Evolutionary conservation across 345 rosid species (phyloP).

Genomic region (Brassica juncea): DNA sequence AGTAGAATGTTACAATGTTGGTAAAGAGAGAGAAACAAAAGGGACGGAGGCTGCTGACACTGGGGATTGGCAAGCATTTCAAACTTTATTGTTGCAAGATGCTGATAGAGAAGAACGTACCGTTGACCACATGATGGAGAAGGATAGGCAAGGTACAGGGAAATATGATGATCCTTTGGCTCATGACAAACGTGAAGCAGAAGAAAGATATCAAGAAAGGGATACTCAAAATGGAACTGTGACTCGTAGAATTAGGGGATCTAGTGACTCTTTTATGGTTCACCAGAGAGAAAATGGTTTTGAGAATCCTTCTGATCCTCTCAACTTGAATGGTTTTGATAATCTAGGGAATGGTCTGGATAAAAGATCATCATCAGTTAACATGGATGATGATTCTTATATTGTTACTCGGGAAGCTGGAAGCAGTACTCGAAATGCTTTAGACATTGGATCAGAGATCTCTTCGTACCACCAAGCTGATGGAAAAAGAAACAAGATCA

Average conservation of each 20-base stretch:
- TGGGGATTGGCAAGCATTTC: constrained; percentile 92
- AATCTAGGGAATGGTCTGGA: constrained; percentile 44
- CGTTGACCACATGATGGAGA: constrained; percentile 57
- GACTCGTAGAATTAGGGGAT: constrained; percentile 48
- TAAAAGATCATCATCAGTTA: constrained; percentile 51
- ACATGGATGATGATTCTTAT: constrained; percentile 75
- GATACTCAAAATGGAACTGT: constrained; percentile 51
- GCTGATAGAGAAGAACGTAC: constrained; percentile 68
- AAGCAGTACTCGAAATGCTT: constrained; percentile 48
- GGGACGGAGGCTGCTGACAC: constrained; percentile 59
- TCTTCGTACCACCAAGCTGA: constrained; percentile 47
- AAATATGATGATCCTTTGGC: constrained; percentile 73
- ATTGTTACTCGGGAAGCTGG: constrained; percentile 60
- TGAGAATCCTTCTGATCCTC: constrained; percentile 48
- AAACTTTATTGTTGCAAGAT: constrained; percentile 69
- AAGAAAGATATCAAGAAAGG: constrained; percentile 50
- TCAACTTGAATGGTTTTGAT: constrained; percentile 57
- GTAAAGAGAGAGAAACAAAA: constrained; percentile 43
- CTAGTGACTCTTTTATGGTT: constrained; percentile 55
- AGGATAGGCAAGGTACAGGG: constrained; percentile 48
- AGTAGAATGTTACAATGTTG: constrained; percentile 40
- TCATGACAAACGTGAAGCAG: constrained; percentile 48
- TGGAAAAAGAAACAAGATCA: constrained; percentile 49
- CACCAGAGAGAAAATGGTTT: constrained; percentile 46
- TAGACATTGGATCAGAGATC: constrained; percentile 68